Percentiles rank a stretch among this genome's conserved stretches.
phyloP scores from a whole-genome alignment of 495 filamentous ascomycete genomes.

The Penicillium argentinense region DNA sequence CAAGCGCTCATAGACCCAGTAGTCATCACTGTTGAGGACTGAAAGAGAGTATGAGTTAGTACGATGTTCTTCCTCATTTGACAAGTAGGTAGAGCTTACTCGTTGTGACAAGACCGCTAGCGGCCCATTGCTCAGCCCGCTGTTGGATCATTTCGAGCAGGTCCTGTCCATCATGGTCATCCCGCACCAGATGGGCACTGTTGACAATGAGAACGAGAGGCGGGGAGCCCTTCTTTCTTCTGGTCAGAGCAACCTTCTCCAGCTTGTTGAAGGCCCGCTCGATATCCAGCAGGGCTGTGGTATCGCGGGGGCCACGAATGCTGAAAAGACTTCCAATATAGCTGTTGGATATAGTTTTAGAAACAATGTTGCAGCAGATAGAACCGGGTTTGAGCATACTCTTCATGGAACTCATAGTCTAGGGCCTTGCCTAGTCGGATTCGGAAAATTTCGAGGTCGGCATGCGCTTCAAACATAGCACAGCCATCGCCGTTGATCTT shows the following conservation, averaged over 20 bases:
- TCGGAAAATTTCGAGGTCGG: conserved; percentile 92
- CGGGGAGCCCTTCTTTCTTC: conserved; percentile 54
- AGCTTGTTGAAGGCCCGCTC: conserved; percentile 96
- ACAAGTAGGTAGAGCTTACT: conserved; percentile 26
- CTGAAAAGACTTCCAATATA: conserved; percentile 96
- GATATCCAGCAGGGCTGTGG: conserved; percentile 86
- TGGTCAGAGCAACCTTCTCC: conserved; percentile 83
- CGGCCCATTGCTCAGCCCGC: conserved; percentile 93
- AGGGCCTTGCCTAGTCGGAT: conserved; percentile 88
- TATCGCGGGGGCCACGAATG: conserved; percentile 88
- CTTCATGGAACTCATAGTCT: conserved; percentile 85
- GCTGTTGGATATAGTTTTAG: conserved; percentile 55
- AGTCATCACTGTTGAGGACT: conserved; percentile 93
- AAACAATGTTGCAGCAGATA: not conserved
- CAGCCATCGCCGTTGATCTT: conserved; percentile 83
- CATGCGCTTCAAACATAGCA: conserved; percentile 94
- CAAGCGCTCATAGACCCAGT: conserved; percentile 94
- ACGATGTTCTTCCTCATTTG: not conserved
- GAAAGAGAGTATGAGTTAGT: not conserved
- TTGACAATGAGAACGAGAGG: conserved; percentile 91
- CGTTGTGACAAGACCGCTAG: conserved; percentile 81
- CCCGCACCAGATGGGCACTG: conserved; percentile 81
- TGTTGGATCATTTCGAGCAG: conserved; percentile 94
- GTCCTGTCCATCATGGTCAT: conserved; percentile 88
- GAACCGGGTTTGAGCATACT: conserved; percentile 29